Base-by-base conservation (phyloP, 2,329 filamentous ascomycete species). In the Fusarium robinianum region DNA sequence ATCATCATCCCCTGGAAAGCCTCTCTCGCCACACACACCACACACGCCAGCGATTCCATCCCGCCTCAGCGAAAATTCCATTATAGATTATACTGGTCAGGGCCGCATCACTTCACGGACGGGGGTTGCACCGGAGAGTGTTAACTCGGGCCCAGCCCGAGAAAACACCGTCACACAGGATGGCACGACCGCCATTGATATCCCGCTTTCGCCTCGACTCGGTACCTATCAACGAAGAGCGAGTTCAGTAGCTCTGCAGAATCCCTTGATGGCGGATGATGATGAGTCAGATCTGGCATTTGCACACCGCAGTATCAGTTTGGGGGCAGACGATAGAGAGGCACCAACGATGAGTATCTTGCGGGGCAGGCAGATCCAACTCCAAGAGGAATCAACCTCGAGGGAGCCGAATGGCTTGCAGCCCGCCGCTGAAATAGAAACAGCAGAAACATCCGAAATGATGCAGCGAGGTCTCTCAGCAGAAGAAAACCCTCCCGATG, bases 11-110 rank as follows among this genome's bases (percentile, higher is more conserved):
- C 91, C 91, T 2, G 89, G 87, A 43, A 96, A 96, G 61, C 89
- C 90, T 0, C 80, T 95, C 12, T 96, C 90, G 3, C 90, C 88
- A 8, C 90, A 92, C 63, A 96, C 89, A 1, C 90, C 91, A 2
- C 91, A 97, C 62, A 95, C 90, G 1, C 94, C 94, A 4, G 90
- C 91, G 8, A 90, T 97, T 18, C 92, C 92, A 14, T 96, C 91
- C 6, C 81, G 94, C n/a, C 73, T 99, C 15, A 95, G 90, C 63
- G 90, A 94, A 51, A 91, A 95, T 62, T 94, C 88, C 37, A 89
- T 94, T 21, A 68, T 69, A 24, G 67, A 70, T 39, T 67, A 69
- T 31, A 52, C 60, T 14, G 51, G 59, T 2, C 55, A 61, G 15
- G 60, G 62, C n/a, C 55, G 66, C 12, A 58, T 60, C 12, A 55